Conservation (phyloP, 345 rosid species). For the Populus alba region DNA sequence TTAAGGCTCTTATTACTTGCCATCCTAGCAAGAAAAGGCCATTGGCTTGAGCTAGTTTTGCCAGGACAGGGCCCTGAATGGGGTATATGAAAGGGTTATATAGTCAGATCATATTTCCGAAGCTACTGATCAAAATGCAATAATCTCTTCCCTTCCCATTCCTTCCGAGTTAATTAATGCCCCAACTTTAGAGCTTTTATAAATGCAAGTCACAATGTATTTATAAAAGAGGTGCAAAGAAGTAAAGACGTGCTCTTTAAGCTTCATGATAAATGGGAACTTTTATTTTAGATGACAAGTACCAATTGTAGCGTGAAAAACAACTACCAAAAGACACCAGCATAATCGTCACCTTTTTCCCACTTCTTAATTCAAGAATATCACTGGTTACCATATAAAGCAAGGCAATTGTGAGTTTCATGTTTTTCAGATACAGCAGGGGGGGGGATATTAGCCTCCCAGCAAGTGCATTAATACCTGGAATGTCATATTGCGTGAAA, state of each 20-base stretch:
- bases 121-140: not conserved
- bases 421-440: not conserved
- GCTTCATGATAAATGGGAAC: not conserved
- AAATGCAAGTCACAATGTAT: not conserved
- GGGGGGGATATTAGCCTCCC: not conserved
- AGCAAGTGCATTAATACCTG: constrained; percentile 44
- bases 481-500: constrained; percentile 81
- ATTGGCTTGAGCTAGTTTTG: not conserved
- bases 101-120: not conserved
- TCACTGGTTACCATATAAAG: not conserved
- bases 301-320: not conserved
- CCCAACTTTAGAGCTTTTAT: not conserved
- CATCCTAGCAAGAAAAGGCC: not conserved
- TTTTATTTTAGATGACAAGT: not conserved
- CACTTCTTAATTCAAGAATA: not conserved
- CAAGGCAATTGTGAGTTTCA: not conserved
- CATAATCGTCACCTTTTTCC: not conserved
- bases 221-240: not conserved
- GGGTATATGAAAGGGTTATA: not conserved
- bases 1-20: not conserved
- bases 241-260: not conserved
- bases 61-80: not conserved
- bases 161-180: not conserved
- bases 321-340: not conserved
- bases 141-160: not conserved